Evolutionary conservation across 2,329 filamentous ascomycete genomes (phyloP), one percentile per base, ranked within the genome.

Genomic region (Sporothrix variecibatus): DNA sequence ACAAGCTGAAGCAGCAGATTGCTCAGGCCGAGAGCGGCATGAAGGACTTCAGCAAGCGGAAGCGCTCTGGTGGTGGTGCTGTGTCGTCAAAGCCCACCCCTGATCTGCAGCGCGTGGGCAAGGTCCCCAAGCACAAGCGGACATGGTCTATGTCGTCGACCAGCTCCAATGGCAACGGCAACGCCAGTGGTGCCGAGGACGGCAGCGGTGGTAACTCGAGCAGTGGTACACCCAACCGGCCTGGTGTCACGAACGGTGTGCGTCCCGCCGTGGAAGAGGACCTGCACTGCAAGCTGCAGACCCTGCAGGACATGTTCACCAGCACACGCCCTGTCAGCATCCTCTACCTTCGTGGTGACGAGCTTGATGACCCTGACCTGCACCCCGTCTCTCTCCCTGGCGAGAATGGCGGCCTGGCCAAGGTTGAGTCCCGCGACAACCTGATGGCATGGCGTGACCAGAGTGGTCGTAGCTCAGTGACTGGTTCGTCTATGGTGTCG

Each of bases 1-100:
- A 98, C 80, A 98, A 98, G 83, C 85, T 98, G 65, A 97, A 97
- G 82, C 94, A 97, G 80, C 95, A 98, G 80, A 96, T 98, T 75
- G 87, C 92, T 0, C 94, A 98, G 79, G 88, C 89, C 0, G 90
- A 92, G 79, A 90, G 86, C 70, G 90, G 90, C 0, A 85, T 91
- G 78, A 92, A 92, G 79, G 90, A 92, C 76, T 90, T 89, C 76
- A 86, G 88, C 62, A 92, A 92, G 81, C 85, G 90, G 72, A 92
- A 92, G 81, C 85, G 89, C 62, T 83, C 87, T 8, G 86, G 84
- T 2, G 84, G 82, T 2, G 79, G 82, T 1, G 82, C 83, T 28
- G 71, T 78, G 23, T 53, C 70, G 34, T 12, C 72, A 4, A 76
- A 75, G 40, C 62, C 75, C 0, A 11, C 72, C 0, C 43, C 73